Evolutionary conservation across 306 rosid genomes (phyloP).

Genomic region (Quercus mongolica): DNA sequence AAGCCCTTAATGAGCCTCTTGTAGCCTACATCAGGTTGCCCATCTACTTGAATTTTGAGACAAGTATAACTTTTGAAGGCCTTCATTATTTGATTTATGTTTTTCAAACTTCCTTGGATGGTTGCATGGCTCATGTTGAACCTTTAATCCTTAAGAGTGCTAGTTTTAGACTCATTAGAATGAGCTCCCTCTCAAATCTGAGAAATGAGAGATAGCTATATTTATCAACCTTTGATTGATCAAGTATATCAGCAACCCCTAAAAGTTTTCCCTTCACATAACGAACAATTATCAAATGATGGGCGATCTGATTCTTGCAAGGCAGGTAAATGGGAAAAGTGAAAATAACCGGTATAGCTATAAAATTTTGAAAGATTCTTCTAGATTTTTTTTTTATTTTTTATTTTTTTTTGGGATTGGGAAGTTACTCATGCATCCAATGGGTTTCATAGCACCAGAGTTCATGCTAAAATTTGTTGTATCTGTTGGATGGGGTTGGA

Average conservation of each 20-base stretch:
- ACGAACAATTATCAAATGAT: background rate
- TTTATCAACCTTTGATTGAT: background rate
- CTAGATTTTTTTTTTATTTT: background rate
- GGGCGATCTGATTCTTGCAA: background rate
- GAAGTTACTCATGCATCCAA: no score
- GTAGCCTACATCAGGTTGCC: no score
- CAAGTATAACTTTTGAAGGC: no score
- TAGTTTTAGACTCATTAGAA: background rate
- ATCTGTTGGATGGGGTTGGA: background rate
- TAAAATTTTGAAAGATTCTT: background rate
- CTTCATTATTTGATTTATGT: no score
- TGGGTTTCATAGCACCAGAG: no score
- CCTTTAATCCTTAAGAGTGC: background rate
- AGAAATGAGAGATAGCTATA: background rate
- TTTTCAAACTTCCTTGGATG: no score
- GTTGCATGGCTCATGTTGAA: background rate
- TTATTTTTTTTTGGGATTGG: no score
- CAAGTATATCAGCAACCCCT: background rate
- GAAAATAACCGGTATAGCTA: background rate
- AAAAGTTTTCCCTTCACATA: background rate
- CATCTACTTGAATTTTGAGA: no score
- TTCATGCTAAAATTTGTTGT: background rate
- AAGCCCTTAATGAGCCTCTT: no score
- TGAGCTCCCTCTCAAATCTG: background rate
- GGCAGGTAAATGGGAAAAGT: background rate